Percentiles rank a stretch among this genome's conserved stretches.
phyloP scores from a whole-genome alignment of 768 basidiomycete genomes.

The Mrakia frigida region DNA sequence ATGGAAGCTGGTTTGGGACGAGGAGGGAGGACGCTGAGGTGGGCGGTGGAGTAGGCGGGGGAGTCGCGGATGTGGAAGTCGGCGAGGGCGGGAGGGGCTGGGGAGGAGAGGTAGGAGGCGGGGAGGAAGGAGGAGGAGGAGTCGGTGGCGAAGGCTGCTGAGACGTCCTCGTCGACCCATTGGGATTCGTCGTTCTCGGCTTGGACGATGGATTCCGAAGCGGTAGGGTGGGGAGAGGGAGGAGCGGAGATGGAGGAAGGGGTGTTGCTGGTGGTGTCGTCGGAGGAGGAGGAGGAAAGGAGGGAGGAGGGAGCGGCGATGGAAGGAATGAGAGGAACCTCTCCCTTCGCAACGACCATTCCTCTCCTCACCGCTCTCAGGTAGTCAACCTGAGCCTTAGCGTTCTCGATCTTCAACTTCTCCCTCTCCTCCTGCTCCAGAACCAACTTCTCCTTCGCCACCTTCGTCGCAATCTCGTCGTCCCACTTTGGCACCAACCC shows the following conservation, averaged over 20 bases:
- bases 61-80: constrained; percentile 1
- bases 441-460: neutral
- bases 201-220: neutral
- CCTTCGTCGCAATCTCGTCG: constrained; percentile 33
- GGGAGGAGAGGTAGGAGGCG: constrained; percentile 32
- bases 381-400: neutral
- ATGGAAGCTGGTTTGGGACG: constrained; percentile 35
- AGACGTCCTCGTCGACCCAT: neutral
- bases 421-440: neutral
- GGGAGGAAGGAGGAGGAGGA: constrained; percentile 1
- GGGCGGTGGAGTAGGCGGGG: constrained; percentile 8
- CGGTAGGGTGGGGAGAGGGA: neutral
- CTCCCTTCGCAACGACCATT: neutral
- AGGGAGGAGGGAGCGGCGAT: neutral
- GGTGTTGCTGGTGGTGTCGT: neutral
- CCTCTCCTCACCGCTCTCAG: constrained; percentile 6
- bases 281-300: neutral
- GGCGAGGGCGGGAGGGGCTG: neutral
- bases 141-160: neutral
- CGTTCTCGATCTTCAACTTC: neutral
- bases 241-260: neutral
- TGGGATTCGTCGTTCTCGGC: constrained; percentile 1
- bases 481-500: constrained; percentile 59
- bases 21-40: neutral
- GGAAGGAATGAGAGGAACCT: neutral